These are phyloP conservation scores for Plantago major DNA, from an alignment of 257 asterid genomes.

Conservation along the genomic window DNA sequence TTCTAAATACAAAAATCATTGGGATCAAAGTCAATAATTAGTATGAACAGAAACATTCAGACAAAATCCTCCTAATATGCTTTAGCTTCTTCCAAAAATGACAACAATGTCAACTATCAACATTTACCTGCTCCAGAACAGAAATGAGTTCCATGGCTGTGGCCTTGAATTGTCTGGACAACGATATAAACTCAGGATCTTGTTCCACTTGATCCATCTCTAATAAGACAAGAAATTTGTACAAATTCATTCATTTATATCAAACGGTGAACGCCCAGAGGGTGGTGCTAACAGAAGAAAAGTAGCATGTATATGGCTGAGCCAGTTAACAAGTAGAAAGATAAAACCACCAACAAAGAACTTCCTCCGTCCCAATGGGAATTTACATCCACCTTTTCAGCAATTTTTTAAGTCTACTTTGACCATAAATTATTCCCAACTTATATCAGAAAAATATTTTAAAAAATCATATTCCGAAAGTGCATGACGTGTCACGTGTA, in stretches of 20 bases:
- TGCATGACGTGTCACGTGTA: too few species aligned
- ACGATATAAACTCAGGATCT: slow-evolving; percentile 82
- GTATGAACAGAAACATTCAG: slow-evolving; percentile 10
- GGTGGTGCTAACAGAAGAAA: slow-evolving; percentile 17
- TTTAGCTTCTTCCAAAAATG: slow-evolving; percentile 13
- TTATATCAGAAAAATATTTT: too few species aligned
- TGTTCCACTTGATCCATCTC: slow-evolving; percentile 96
- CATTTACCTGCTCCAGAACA: slow-evolving; percentile 87
- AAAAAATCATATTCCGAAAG: too few species aligned
- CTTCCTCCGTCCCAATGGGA: too few species aligned
- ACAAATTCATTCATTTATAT: slow-evolving; percentile 16
- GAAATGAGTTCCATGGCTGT: slow-evolving; percentile 93
- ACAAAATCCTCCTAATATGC: neutral
- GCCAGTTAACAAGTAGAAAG: neutral
- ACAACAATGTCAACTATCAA: slow-evolving; percentile 18
- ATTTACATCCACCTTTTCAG: too few species aligned
- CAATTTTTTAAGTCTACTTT: too few species aligned
- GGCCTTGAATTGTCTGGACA: slow-evolving; percentile 94
- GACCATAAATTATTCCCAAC: too few species aligned
- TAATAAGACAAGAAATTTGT: slow-evolving; percentile 23
- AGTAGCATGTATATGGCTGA: neutral
- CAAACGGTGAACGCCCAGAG: slow-evolving; percentile 15
- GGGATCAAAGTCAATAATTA: slow-evolving; percentile 9
- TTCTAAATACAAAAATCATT: slow-evolving; percentile 46
- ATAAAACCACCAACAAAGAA: neutral